Evolutionary conservation across 176 grass and related monocot species (phyloP).

Genomic region (Oryza officinalis): DNA sequence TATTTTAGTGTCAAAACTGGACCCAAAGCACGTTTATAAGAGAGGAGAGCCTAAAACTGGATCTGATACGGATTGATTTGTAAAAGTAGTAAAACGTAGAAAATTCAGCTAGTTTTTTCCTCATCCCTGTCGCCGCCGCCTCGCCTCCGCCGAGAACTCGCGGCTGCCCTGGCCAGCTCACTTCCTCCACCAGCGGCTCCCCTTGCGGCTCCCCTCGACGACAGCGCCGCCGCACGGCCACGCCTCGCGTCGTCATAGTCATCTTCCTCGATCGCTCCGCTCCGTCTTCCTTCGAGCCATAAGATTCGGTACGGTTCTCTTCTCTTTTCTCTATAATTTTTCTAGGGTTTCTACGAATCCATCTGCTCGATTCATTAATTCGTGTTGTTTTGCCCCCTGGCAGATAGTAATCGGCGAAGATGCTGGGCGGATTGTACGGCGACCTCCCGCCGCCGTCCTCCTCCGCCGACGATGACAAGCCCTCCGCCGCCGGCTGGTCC

Average conservation of each 20-base stretch:
- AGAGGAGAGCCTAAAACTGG: too few relatives aligned
- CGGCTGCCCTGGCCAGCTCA: not conserved
- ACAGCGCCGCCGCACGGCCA: not conserved
- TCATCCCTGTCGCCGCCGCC: not conserved
- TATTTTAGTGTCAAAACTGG: too few relatives aligned
- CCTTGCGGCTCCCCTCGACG: too few relatives aligned
- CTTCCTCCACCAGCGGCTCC: too few relatives aligned
- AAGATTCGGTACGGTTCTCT: not conserved
- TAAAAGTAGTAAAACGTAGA: too few relatives aligned
- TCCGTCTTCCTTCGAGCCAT: not conserved
- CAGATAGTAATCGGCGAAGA: conserved; percentile 18
- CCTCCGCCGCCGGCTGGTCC: conserved; percentile 76
- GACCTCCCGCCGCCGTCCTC: conserved; percentile 90
- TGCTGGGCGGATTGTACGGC: conserved; percentile 91
- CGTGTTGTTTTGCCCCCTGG: not conserved
- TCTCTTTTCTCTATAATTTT: not conserved
- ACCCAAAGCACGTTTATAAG: too few relatives aligned
- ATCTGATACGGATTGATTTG: too few relatives aligned
- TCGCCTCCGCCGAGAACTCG: not conserved
- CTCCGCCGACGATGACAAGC: conserved; percentile 78
- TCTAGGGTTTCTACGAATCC: not conserved
- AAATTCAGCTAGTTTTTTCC: too few relatives aligned
- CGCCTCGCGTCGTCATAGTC: not conserved
- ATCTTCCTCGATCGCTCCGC: not conserved
- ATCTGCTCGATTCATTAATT: not conserved